Conservation (phyloP, 306 rosid genomes). For the Trichosanthes truncata region DNA sequence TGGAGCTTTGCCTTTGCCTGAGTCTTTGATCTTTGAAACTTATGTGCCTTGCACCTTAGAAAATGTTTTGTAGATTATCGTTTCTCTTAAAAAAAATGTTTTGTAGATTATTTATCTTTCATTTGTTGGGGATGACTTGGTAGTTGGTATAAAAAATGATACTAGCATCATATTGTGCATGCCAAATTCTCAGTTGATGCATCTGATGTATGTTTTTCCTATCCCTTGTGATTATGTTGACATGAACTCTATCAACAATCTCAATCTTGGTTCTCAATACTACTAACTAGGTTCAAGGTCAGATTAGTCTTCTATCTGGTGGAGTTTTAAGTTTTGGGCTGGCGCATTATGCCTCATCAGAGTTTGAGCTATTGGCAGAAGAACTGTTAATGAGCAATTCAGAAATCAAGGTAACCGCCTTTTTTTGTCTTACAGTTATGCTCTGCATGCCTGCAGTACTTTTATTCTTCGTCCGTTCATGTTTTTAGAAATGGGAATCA, state of each 20-base stretch:
- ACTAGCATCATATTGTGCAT: not conserved
- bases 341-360: conserved; percentile 80
- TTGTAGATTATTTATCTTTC: not conserved
- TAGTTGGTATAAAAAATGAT: not conserved
- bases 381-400: conserved; percentile 96
- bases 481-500: not conserved
- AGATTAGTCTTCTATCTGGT: conserved; percentile 73
- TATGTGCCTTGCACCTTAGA: not conserved
- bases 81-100: no score
- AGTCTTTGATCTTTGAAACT: not conserved
- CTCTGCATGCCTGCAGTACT: not conserved
- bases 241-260: not conserved
- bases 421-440: conserved; percentile 2
- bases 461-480: not conserved
- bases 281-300: conserved; percentile 82
- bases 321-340: conserved; percentile 94
- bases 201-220: not conserved
- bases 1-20: not conserved
- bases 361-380: conserved; percentile 95
- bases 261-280: conserved; percentile 10
- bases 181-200: not conserved
- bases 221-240: not conserved
- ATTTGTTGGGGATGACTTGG: not conserved
- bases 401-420: conserved; percentile 56
- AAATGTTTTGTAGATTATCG: not conserved